Conservation (phyloP, 352 stramenopile species). For the Hyphochytrium catenoides region DNA sequence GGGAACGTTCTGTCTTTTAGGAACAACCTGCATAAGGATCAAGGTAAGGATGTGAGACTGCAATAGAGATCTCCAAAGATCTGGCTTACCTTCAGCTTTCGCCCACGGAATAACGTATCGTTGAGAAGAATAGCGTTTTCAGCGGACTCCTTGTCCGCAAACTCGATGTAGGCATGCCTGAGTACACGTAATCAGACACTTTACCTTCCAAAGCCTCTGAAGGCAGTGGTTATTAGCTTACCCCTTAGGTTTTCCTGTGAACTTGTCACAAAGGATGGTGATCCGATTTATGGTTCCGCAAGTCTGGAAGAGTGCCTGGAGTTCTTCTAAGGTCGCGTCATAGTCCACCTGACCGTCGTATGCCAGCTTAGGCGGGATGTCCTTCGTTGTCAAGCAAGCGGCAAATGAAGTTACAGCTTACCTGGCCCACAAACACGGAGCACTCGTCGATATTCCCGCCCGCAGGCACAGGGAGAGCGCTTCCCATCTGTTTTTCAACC, state of each 20-base stretch:
- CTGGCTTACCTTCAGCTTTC: constrained; percentile 64
- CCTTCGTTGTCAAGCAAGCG: no score
- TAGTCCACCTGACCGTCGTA: constrained; percentile 95
- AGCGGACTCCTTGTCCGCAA: constrained; percentile 52
- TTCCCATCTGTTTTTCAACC: constrained; percentile 43
- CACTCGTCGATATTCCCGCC: constrained; percentile 13
- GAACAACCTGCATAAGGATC: no score
- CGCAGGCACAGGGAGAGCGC: constrained; percentile 14
- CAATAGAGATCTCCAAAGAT: constrained; percentile 11
- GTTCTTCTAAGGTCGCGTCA: constrained; percentile 77
- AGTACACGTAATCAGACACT: constrained; percentile 7
- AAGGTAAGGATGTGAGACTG: no score
- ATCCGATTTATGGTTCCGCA: constrained; percentile 91
- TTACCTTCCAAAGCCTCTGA: not conserved
- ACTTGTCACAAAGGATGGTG: constrained; percentile 95
- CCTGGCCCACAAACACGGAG: constrained; percentile 11
- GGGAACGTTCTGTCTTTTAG: constrained; percentile 20
- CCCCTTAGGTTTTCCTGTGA: constrained; percentile 79
- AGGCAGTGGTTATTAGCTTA: constrained; percentile 13
- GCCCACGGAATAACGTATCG: constrained; percentile 69
- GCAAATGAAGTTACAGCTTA: constrained; percentile 5
- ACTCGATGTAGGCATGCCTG: constrained; percentile 85
- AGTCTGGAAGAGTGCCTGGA: constrained; percentile 84
- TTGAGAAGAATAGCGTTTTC: constrained; percentile 70
- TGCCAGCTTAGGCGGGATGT: no score